Evolutionary conservation across 345 rosid species (phyloP), one percentile per base, ranked within the genome.

Genomic region (Triadica sebifera): DNA sequence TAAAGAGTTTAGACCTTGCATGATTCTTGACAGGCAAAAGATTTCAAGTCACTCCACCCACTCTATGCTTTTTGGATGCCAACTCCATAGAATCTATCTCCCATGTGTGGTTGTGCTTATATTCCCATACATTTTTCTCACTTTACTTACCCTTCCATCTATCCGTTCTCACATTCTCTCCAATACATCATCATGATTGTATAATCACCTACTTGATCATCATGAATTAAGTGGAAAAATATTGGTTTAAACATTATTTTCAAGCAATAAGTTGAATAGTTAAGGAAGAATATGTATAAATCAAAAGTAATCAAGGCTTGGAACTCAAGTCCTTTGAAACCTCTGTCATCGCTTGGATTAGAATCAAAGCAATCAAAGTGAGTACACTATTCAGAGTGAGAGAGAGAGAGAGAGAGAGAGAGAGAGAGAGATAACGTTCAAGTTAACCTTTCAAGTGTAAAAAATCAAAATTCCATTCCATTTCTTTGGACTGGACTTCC

Each of bases 351-450:
- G 90, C 95, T 92, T 87, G 80, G 84, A 86, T 92, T 90, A 77
- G 83, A 94, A 87, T 85, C 88, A 67, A 90, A 89, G 98, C 84
- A 94, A 87, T 85, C 88, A 67, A 90, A 89, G 98, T 85, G 67
- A 79, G 25, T 74, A 79, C n/a, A 75, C 46, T 45, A 47, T 43
- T 19, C 10, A 53, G 55, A 74, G 46, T 73, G 46, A 24, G 75
- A 67, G 79, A 52, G 75, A 72, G 13, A 74, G 46, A 75, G 46
- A 24, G 75, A 67, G 79, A 52, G 75, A 72, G 13, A 53, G 60
- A 77, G 46, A 75, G 39, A 24, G 75, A 67, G 78, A 52, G 75
- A 72, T 81, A 73, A 84, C 92, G 86, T 93, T 83, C 84, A 87
- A 86, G 87, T 84, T 92, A 90, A 87, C 71, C 89, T 79, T 81